A percentile compares a stretch with the other conserved stretches of the same genome.
phyloP scores from a whole-genome alignment of 2,329 filamentous ascomycete species.

The Alternaria novae-zelandiae region DNA sequence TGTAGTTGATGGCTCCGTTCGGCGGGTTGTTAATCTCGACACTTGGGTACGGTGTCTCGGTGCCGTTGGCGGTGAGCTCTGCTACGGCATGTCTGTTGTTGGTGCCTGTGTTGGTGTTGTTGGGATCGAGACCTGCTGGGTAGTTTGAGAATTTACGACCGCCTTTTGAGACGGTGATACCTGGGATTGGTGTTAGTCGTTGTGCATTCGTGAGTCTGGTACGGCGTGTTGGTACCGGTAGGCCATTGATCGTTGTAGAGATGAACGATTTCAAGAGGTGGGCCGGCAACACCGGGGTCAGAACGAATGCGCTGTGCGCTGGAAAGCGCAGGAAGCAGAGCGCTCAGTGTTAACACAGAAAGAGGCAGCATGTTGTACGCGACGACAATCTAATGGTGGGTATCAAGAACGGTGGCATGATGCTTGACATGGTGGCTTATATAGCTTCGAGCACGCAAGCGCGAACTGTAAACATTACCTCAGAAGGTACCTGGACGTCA shows the following conservation, averaged over 20 bases:
- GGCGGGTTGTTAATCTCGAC: slow-evolving; percentile 57
- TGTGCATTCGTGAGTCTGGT: neutral
- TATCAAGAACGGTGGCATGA: neutral
- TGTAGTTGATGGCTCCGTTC: slow-evolving; percentile 59
- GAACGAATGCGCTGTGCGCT: slow-evolving; percentile 24
- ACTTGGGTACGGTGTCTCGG: slow-evolving; percentile 54
- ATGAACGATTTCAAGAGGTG: slow-evolving; percentile 57
- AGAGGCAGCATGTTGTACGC: slow-evolving; percentile 5
- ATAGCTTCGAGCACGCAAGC: slow-evolving; percentile 4
- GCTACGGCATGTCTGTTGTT: slow-evolving; percentile 58
- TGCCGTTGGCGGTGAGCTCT: slow-evolving; percentile 53
- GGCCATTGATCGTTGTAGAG: slow-evolving; percentile 60
- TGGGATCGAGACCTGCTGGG: slow-evolving; percentile 56
- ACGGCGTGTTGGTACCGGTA: slow-evolving; percentile 37
- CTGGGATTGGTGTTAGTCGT: slow-evolving; percentile 26
- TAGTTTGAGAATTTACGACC: slow-evolving; percentile 62
- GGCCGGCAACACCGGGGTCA: slow-evolving; percentile 51
- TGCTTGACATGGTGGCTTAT: neutral
- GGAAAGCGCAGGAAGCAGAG: slow-evolving; percentile 17
- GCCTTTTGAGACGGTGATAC: slow-evolving; percentile 59
- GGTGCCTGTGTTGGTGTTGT: slow-evolving; percentile 53
- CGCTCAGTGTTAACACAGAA: slow-evolving; percentile 13
- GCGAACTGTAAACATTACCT: slow-evolving; percentile 15
- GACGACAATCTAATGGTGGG: neutral
- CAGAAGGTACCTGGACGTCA: slow-evolving; percentile 1